phyloP scores from a whole-genome alignment of 164 flowering plant species.

The Magnolia sinica region DNA sequence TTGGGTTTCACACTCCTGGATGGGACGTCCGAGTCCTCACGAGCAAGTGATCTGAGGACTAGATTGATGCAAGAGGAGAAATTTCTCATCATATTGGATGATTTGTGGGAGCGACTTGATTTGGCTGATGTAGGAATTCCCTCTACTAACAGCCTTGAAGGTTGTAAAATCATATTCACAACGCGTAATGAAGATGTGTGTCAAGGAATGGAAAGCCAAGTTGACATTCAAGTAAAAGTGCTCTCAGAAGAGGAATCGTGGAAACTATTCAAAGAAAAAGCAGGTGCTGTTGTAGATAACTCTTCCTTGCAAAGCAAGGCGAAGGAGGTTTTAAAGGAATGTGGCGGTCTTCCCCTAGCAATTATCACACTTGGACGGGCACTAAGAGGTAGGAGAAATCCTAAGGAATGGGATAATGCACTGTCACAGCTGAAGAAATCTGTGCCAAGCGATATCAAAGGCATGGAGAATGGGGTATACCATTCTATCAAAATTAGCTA shows the following conservation, averaged over 20 bases:
- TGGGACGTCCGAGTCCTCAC: not conserved
- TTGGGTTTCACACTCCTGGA: not conserved
- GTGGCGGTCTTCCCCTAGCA: constrained; percentile 11
- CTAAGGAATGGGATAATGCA: constrained; percentile 8
- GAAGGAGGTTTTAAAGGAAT: constrained; percentile 1
- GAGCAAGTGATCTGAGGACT: not conserved
- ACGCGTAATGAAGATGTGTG: constrained; percentile 7
- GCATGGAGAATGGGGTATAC: constrained; percentile 5
- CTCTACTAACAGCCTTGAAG: not conserved
- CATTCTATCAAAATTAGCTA: constrained; percentile 10
- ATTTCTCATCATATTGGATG: constrained; percentile 13
- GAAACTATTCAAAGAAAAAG: constrained; percentile 9
- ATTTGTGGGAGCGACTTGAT: constrained; percentile 2
- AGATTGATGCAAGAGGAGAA: not conserved
- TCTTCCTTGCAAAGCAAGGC: not conserved
- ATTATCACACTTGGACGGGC: constrained; percentile 11
- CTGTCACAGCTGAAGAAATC: constrained; percentile 5
- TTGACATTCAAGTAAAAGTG: constrained; percentile 3
- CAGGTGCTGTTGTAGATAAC: not conserved
- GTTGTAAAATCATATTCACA: constrained; percentile 5
- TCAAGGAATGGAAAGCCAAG: constrained; percentile 2
- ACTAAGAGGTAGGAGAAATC: not conserved
- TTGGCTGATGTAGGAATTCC: constrained; percentile 11
- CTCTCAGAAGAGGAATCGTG: constrained; percentile 10
- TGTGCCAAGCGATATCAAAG: not conserved